A percentile compares a stretch with the other conserved stretches of the same genome.
phyloP scores from a whole-genome alignment of 768 basidiomycete genomes.

The Rickenella mellea region DNA sequence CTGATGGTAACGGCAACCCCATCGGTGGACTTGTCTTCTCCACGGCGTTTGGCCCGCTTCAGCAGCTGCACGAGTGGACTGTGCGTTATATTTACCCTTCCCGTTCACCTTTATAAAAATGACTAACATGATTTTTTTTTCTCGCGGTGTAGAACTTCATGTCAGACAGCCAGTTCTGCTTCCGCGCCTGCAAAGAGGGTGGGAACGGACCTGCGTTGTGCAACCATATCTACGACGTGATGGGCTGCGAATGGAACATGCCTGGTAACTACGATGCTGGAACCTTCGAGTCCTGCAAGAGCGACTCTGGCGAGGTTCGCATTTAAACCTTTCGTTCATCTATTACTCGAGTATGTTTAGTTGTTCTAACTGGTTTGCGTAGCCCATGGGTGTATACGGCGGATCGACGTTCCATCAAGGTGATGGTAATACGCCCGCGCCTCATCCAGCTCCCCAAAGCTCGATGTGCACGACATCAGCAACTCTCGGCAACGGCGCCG shows the following conservation, averaged over 20 bases:
- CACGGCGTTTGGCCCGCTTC: slow-evolving; percentile 18
- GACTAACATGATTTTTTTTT: slow-evolving; percentile 6
- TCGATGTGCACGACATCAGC: slow-evolving; percentile 24
- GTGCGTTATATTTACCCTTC: background rate
- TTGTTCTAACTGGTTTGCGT: too few species aligned
- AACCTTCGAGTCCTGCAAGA: slow-evolving; percentile 35
- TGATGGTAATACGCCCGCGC: slow-evolving; percentile 25
- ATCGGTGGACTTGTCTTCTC: slow-evolving; percentile 27
- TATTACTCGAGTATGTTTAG: too few species aligned
- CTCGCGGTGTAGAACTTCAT: slow-evolving; percentile 12
- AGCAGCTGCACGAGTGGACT: slow-evolving; percentile 7
- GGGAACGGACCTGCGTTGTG: slow-evolving; percentile 16
- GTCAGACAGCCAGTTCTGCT: slow-evolving; percentile 19
- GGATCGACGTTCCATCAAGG: slow-evolving; percentile 27
- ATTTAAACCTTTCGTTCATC: slow-evolving; percentile 3
- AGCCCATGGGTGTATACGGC: slow-evolving; percentile 28
- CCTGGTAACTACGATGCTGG: slow-evolving; percentile 28
- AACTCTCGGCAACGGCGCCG: slow-evolving; percentile 36
- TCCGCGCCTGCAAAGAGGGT: slow-evolving; percentile 21
- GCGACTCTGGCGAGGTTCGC: slow-evolving; percentile 39
- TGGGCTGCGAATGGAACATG: slow-evolving; percentile 14
- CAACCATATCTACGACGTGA: slow-evolving; percentile 20
- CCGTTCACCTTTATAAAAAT: slow-evolving; percentile 16
- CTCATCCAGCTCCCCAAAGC: slow-evolving; percentile 29
- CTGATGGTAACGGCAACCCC: slow-evolving; percentile 21